These are phyloP conservation scores for Claviceps sorghi DNA, from an alignment of 2,329 filamentous ascomycete genomes.

Conservation along the genomic window DNA sequence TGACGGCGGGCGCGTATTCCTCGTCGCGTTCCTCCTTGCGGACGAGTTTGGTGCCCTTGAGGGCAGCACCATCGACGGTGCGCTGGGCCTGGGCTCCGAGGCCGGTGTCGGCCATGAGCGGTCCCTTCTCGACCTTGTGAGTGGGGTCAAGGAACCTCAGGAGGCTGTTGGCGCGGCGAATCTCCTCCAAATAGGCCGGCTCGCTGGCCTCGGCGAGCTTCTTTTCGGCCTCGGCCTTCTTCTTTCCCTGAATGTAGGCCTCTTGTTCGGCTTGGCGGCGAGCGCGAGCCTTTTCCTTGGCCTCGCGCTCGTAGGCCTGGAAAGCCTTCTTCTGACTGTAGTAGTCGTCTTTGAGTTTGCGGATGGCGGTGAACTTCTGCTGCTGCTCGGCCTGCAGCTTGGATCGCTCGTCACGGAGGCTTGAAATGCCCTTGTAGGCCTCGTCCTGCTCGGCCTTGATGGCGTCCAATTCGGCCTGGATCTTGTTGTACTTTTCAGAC, in stretches of 20 bases:
- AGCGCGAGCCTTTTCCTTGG: constrained; percentile 61
- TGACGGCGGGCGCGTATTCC: constrained; percentile 66
- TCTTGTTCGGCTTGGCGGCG: constrained; percentile 70
- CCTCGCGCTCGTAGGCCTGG: constrained; percentile 70
- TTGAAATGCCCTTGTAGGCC: constrained; percentile 75
- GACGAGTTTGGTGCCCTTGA: constrained; percentile 73
- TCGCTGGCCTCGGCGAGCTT: constrained; percentile 69
- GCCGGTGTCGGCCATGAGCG: constrained; percentile 49
- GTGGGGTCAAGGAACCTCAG: constrained; percentile 83
- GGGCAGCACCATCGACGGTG: constrained; percentile 66
- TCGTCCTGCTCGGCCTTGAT: constrained; percentile 90
- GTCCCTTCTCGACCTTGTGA: constrained; percentile 50
- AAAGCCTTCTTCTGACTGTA: constrained; percentile 70
- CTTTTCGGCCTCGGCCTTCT: constrained; percentile 61
- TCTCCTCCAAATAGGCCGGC: constrained; percentile 85
- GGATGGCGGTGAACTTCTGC: constrained; percentile 68
- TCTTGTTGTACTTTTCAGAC: constrained; percentile 69
- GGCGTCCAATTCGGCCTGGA: constrained; percentile 74
- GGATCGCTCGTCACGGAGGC: constrained; percentile 71
- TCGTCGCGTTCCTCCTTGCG: constrained; percentile 84
- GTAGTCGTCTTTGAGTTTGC: constrained; percentile 81
- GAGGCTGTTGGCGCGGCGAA: constrained; percentile 72
- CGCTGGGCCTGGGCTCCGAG: constrained; percentile 68
- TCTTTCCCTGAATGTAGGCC: constrained; percentile 53
- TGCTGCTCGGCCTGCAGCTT: constrained; percentile 76